Conservation (phyloP, 169 alveolate genomes). For the Condylostoma magnum region DNA sequence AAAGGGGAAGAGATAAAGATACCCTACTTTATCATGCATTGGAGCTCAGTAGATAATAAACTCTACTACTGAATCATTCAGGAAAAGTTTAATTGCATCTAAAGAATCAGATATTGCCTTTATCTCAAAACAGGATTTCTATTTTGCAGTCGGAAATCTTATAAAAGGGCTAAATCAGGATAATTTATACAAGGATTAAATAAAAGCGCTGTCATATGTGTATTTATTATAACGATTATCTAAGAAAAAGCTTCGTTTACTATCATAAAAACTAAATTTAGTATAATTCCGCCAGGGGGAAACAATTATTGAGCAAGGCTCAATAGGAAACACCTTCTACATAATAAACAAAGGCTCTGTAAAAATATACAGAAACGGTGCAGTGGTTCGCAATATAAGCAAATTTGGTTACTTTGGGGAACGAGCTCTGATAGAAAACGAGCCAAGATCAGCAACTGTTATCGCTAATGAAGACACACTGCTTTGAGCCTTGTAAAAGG, state of each 20-base stretch:
- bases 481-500: conserved; percentile 16
- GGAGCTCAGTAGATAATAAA: no score
- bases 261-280: no score
- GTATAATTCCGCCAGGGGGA: conserved; percentile 53
- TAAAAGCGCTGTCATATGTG: conserved; percentile 91
- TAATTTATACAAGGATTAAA: no score
- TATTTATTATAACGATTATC: conserved; percentile 93
- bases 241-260: conserved; percentile 95
- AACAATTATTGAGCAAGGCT: background rate
- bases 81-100: no score
- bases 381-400: background rate
- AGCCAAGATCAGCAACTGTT: conserved; percentile 33
- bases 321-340: background rate
- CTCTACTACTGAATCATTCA: no score
- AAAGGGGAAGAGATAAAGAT: no score
- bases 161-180: no score
- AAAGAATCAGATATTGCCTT: no score
- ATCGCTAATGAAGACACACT: conserved; percentile 20
- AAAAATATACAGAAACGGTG: background rate
- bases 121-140: no score
- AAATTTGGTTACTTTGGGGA: conserved; percentile 29
- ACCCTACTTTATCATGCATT: no score
- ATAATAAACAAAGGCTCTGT: background rate
- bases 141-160: no score
- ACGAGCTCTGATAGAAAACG: conserved; percentile 26